Base-by-base conservation (phyloP, 1,139 yeast genomes). In the Arxiozyma slooffiae region DNA sequence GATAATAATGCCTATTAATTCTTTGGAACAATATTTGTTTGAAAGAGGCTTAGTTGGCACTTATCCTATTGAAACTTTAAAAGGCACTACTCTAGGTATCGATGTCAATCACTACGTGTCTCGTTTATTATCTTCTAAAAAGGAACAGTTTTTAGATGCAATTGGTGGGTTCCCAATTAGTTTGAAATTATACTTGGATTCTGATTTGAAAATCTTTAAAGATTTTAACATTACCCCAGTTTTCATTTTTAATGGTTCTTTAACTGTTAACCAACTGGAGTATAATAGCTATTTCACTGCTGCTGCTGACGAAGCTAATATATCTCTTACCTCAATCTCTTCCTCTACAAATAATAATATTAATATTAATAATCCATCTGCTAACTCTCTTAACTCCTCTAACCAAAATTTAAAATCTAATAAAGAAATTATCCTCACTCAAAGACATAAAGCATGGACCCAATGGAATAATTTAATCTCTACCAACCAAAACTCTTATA, bases 91-190 rank as follows among this genome's bases (percentile, higher is more conserved):
- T 17, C 70, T 89, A 49, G 97, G 96, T 49, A 85, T 89, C 47
- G 96, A 89, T 64, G 94, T 84, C 21, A 86, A 82, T 57, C 89
- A 87, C 63, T 87, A 87, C 60, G 69, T 85, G 46, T 72, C 83
- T 39, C 70, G 87, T 52, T 73, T 85, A 46, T 70, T 85, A 55
- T 76, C 82, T 7, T 74, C 72, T 56, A 82, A 81, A 56, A 80
- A 80, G 53, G 95, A 87, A 59, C 85, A 85, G 49, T 78, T 78
- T 56, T 70, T 82, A 48, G 85, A 84, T 48, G 95, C 95, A 5
- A 77, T 85, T 55, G 96, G 96, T 8, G 96, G 96, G 0, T 77
- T 84, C 51, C 96, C 96, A 1, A 67, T 78, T 42, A 78, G 87
- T 1, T 69, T 89, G 55, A 74, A 73, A 54, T 74, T 72, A 55